These are phyloP conservation scores for Fusarium humuli DNA, from an alignment of 2,329 filamentous ascomycete species.

Conservation along the genomic window DNA sequence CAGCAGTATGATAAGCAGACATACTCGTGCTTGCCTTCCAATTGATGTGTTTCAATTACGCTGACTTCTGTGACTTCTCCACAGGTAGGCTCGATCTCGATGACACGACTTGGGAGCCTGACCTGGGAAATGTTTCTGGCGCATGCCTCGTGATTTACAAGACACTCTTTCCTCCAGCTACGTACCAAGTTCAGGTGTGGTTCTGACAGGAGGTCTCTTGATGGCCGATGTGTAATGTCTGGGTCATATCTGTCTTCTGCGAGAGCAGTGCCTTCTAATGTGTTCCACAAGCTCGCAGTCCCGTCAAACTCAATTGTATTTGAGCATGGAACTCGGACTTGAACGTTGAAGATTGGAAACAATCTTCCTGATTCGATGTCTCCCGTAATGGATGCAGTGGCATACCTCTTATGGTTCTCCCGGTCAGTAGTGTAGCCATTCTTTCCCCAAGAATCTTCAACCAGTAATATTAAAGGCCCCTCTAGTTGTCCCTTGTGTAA, in stretches of 20 bases:
- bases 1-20: background rate
- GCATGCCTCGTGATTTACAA: background rate
- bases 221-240: background rate
- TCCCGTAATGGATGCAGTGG: background rate
- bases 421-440: no score
- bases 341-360: background rate
- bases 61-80: background rate
- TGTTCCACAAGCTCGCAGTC: background rate
- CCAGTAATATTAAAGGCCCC: no score
- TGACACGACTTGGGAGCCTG: background rate
- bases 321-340: background rate
- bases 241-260: background rate
- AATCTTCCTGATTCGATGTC: background rate
- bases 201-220: background rate
- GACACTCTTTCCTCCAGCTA: background rate
- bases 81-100: background rate
- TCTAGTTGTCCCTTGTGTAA: background rate
- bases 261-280: background rate
- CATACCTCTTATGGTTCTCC: background rate
- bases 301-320: background rate
- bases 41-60: background rate
- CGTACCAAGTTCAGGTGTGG: background rate
- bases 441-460: no score
- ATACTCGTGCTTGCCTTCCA: background rate
- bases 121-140: background rate